Base-by-base conservation (phyloP, 176 grass and related monocot species). In the Cenchrus purpureus region DNA sequence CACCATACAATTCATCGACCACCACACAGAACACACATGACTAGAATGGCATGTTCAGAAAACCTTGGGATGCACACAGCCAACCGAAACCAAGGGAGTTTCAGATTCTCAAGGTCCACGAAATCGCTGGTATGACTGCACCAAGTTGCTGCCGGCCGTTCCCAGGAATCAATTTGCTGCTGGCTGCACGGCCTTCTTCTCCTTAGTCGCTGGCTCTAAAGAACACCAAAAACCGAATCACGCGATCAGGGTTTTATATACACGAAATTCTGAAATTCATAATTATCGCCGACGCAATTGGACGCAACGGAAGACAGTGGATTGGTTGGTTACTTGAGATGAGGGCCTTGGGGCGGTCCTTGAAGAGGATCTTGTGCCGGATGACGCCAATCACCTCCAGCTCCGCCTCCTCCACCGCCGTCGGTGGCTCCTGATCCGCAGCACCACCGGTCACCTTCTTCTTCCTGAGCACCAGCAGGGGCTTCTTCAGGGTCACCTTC, bases 331-430 rank as follows among this genome's bases (percentile, higher is more conserved):
- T 95, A 98, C 93, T 90, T 81, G 93, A 98, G 81, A 94, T 98
- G 65, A 98, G 80, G 8, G 93, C 93, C 82, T 92, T 98, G 42
- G 96, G 91, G 48, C 93, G 92, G 71, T 82, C 83, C 89, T 95
- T 98, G 93, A 95, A 98, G 64, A 95, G 88, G 65, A 98, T 95
- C 72, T 98, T 95, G 66, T 98, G 91, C 50, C 96, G 83, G 71
- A 98, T 98, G 70, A 94, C 37, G 31, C 91, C 96, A 12, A 98
- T 87, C 66, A 94, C 93, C 55, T 98, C 91, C 77, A 98, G 70
- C 79, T 95, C 89, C 49, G 83, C 14, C 49, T 64, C 82, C 20
- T 48, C 59, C 58, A 77, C 68, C 20, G 55, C 59, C 65, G 83
- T 64, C 17, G 52, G 44, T 15, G 64, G 50, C 37, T 78, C 61